Conservation (phyloP, 2,329 filamentous ascomycete genomes). For the Mariannaea elegans region DNA sequence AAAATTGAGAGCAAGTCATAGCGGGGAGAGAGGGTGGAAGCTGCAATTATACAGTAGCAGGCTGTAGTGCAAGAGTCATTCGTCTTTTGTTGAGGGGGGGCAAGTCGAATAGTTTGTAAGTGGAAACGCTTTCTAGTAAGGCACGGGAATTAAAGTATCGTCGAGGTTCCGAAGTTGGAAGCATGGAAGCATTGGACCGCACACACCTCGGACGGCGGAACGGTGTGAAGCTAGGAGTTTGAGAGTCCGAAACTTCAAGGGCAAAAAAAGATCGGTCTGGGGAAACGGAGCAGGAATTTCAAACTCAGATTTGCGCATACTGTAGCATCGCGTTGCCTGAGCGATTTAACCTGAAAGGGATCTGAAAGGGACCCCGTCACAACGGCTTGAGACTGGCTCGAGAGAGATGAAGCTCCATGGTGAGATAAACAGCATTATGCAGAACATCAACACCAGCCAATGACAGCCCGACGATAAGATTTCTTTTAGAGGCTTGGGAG, state of each 20-base stretch:
- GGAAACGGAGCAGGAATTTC: conserved; percentile 33
- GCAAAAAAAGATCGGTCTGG: conserved; percentile 34
- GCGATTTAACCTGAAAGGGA: conserved; percentile 36
- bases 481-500: conserved; percentile 24
- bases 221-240: no score
- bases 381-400: conserved; percentile 32
- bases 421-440: conserved; percentile 48
- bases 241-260: no score
- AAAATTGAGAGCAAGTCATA: conserved; percentile 10
- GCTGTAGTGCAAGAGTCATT: no score
- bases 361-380: background rate
- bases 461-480: conserved; percentile 43
- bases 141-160: background rate
- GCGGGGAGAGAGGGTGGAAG: conserved; percentile 16
- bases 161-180: background rate
- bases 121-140: conserved; percentile 1
- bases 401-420: conserved; percentile 23
- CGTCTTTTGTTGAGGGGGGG: conserved; percentile 2
- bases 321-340: conserved; percentile 20
- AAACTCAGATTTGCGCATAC: conserved; percentile 29
- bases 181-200: no score
- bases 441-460: conserved; percentile 41
- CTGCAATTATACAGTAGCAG: no score
- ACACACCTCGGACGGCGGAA: no score
- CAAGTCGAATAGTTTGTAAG: background rate